These are phyloP conservation scores for Marchantia paleacea DNA, from an alignment of 225 moss, liverwort and hornwort species.

Conservation along the genomic window DNA sequence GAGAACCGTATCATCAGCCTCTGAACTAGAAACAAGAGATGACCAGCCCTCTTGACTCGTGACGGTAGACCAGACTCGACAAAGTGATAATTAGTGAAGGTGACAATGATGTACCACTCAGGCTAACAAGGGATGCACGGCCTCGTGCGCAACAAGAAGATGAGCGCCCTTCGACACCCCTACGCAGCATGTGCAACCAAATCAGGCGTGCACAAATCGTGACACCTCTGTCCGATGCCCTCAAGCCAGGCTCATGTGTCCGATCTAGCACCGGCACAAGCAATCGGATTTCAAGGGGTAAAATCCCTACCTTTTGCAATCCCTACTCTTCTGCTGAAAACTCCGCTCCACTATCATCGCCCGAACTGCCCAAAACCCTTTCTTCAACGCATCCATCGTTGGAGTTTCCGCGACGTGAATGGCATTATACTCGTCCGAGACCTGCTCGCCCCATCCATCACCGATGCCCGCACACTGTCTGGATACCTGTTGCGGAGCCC, in stretches of 20 bases:
- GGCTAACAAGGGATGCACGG: background rate
- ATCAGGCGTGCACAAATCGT: background rate
- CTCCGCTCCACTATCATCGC: background rate
- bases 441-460: conserved; percentile 98
- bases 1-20: too few species aligned
- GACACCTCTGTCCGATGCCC: too few species aligned
- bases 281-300: background rate
- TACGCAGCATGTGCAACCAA: background rate
- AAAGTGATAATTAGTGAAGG: background rate
- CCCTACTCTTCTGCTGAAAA: background rate
- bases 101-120: background rate
- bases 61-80: background rate
- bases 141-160: background rate
- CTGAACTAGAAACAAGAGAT: too few species aligned
- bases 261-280: background rate
- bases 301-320: background rate
- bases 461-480: too few species aligned
- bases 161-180: too few species aligned
- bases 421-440: conserved; percentile 73
- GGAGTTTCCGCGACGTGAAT: conserved; percentile 80
- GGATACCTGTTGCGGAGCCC: too few species aligned
- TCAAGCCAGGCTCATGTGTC: background rate
- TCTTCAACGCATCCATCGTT: conserved; percentile 77
- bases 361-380: conserved; percentile 23
- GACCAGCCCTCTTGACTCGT: background rate